Base-by-base conservation (phyloP, 2,329 filamentous ascomycete species). In the Epicoccum sorghinum region DNA sequence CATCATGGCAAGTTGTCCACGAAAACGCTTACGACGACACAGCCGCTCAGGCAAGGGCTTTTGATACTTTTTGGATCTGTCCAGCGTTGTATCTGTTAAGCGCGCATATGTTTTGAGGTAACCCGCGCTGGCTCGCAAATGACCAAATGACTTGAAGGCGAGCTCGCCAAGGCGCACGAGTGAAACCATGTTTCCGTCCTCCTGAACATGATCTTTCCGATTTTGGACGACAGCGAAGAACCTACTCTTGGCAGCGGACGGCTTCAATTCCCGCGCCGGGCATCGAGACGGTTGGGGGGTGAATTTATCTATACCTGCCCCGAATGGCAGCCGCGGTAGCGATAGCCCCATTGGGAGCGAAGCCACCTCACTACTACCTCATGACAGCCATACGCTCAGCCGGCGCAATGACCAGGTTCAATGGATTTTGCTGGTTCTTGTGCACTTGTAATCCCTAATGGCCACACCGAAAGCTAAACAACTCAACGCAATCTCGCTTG, bases 401-500 rank as follows among this genome's bases (percentile, higher is more conserved):
- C 27, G 9, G 30, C 37, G 37, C 32, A 32, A 25, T 18, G 32
- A 18, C 3, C 37, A 10, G 25, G 40, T 33, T 38, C 24, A 36
- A 9, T 43, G 42, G 29, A 25, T n/a, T 5, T 22, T 27, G 18
- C 37, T 33, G 7, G 38, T 30, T 36, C 22, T 13, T n/a, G 24
- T 29, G 36, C 27, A 24, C 33, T 29, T 44, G 32, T 36, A 23
- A 24, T 33, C n/a, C 23, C 27, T 33, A 32, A 9, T 23, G 30
- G 29, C 24, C 7, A 39, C 10, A 9, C 7, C 2, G 25, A 50
- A 36, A 37, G 18, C 27, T 30, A 47, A 38, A 55, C n/a, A 46
- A 33, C 38, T 42, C 32, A 47, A 42, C 36, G 36, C n/a, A 55
- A 50, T 50, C 24, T 55, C 37, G 41, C 45, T 42, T 38, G 45